Evolutionary conservation across 2,329 filamentous ascomycete genomes (phyloP), one percentile per base, ranked within the genome.

Genomic region (Didymella pinodella): DNA sequence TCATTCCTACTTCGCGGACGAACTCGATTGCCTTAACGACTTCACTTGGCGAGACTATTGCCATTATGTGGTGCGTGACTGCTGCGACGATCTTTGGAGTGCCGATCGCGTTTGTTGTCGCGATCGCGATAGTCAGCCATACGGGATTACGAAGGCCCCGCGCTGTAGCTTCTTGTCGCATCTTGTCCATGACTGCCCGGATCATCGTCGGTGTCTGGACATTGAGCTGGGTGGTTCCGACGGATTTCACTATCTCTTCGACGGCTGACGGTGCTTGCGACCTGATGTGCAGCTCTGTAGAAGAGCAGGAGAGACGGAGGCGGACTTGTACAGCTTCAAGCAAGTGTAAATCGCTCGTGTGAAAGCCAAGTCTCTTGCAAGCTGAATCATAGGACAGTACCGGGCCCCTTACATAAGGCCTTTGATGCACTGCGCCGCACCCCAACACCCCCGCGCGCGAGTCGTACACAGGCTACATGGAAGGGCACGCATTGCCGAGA

Each of bases 1-100:
- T 91, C 62, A 91, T 82, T 4, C 88, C 89, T 59, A 91, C 84
- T 66, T 91, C 89, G 68, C 89, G 85, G 80, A 92, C 90, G 60
- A 90, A 80, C 75, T 90, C 88, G 60, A 88, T 89, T 26, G 84
- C 80, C 26, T 81, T 78, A 11, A 83, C 77, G 16, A 78, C 73
- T 34, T 75, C 67, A 48, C 65, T 62, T 12, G 18, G 26, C 4
- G 45, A 29, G 25, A 44, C 25, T 11, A 12, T 44, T 44, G 41
- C 22, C 6, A 44, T 44, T 12, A 44, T 26, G 41, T 44, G 41
- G 11, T 28, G 20, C 22, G 7, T 12, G 3, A 44, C 41, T 26
- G 41, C 22, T 44, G 41, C 25, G 12, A 44, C 25, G 22, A 22
- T 12, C 20, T 26, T 16, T 44, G 41, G 41, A 14, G 25, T 26